Evolutionary conservation across 805 yeast genomes (phyloP).

Genomic region (Suhomyces kilbournensis): DNA sequence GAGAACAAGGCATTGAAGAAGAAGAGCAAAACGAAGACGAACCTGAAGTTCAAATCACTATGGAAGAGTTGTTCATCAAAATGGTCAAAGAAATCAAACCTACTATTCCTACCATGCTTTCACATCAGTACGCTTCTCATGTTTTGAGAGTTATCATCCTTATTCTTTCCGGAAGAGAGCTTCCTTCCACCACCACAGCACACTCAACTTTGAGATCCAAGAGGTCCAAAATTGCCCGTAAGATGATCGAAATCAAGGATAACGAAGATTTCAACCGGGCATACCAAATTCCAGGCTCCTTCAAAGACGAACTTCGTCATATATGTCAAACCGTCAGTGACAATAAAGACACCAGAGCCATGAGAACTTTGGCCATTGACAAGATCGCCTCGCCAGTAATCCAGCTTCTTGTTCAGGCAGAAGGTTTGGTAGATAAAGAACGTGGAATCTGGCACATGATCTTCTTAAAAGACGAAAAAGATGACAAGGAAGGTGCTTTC

Average conservation of each 20-base stretch:
- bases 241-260: conserved; percentile 86
- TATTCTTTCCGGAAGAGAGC: conserved; percentile 69
- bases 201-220: conserved; percentile 78
- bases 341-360: conserved; percentile 31
- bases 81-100: conserved; percentile 69
- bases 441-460: conserved; percentile 67
- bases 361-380: conserved; percentile 75
- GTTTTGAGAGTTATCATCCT: conserved; percentile 71
- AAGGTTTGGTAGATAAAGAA: conserved; percentile 74
- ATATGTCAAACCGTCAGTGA: conserved; percentile 42
- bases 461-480: conserved; percentile 51
- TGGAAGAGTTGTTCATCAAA: conserved; percentile 63
- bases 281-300: conserved; percentile 67
- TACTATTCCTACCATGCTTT: conserved; percentile 54
- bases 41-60: conserved; percentile 45
- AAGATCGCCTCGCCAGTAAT: conserved; percentile 84
- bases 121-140: conserved; percentile 85
- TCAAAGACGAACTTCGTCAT: conserved; percentile 57
- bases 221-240: conserved; percentile 83
- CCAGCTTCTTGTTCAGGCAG: conserved; percentile 73
- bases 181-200: conserved; percentile 68
- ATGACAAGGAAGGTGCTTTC: conserved; percentile 69
- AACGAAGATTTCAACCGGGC: conserved; percentile 64
- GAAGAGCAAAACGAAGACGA: conserved; percentile 32
- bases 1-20: conserved; percentile 20